phyloP scores from a whole-genome alignment of 1,284 basidiomycete species.

The Ganoderma leucocontextum region DNA sequence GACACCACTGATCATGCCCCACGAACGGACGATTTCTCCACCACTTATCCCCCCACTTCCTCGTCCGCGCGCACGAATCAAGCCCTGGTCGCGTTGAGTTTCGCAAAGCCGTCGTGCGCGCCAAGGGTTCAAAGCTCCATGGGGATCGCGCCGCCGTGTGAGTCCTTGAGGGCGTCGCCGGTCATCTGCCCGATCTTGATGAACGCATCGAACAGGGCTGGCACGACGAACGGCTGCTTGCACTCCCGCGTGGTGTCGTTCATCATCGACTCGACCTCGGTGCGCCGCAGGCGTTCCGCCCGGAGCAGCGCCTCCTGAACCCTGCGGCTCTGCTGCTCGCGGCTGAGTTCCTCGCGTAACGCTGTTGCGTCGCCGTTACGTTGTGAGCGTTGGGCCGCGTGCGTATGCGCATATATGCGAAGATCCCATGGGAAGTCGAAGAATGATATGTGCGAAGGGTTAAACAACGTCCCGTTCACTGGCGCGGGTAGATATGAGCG shows the following conservation, averaged over 20 bases:
- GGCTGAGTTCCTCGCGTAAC: conserved; percentile 28
- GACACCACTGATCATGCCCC: conserved; percentile 1
- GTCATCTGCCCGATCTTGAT: conserved; percentile 42
- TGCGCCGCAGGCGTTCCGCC: conserved; percentile 44
- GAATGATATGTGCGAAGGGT: not conserved
- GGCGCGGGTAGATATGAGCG: not conserved
- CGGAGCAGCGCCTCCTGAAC: conserved; percentile 40
- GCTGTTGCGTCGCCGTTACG: conserved; percentile 19
- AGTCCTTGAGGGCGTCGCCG: conserved; percentile 32
- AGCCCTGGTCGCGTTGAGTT: not conserved
- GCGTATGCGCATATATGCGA: not conserved
- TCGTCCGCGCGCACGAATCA: not conserved
- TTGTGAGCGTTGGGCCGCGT: conserved; percentile 2
- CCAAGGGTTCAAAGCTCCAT: conserved; percentile 25
- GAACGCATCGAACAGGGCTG: conserved; percentile 55
- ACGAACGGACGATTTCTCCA: not conserved
- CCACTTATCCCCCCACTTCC: not conserved
- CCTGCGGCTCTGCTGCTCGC: conserved; percentile 30
- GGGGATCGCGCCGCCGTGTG: conserved; percentile 14
- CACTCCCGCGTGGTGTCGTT: conserved; percentile 51
- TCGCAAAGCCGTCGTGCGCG: not conserved
- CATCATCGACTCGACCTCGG: conserved; percentile 45
- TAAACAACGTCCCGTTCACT: not conserved
- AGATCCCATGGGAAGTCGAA: not conserved
- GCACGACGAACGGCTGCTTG: conserved; percentile 55